These are phyloP conservation scores for Naganishia cerealis DNA, from an alignment of 1,284 basidiomycete species.

Conservation along the genomic window DNA sequence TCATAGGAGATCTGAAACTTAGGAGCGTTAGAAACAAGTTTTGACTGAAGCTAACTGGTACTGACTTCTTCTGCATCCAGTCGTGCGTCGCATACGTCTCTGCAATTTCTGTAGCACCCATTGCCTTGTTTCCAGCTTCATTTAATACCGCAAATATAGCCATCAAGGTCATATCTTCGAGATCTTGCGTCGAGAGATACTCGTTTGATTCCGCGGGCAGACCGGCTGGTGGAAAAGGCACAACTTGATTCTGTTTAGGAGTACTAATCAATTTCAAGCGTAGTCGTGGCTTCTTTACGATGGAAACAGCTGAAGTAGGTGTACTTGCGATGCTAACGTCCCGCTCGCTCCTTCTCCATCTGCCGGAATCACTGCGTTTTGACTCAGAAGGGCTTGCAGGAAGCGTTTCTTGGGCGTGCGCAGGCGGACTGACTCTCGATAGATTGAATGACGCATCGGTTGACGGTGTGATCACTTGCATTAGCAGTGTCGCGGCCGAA, in stretches of 20 bases:
- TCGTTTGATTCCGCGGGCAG: conserved; percentile 18
- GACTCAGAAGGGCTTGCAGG: not conserved
- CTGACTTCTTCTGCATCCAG: conserved; percentile 32
- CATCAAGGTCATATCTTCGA: conserved; percentile 30
- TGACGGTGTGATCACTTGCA: not conserved
- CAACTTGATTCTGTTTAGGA: not conserved
- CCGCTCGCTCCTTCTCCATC: not conserved
- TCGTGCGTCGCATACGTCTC: conserved; percentile 17
- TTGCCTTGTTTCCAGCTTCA: conserved; percentile 26
- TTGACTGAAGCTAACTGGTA: not conserved
- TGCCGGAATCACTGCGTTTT: not conserved
- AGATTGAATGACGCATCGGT: not conserved
- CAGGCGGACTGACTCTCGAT: not conserved
- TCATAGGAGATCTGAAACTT: conserved; percentile 16
- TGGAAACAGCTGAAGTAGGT: not conserved
- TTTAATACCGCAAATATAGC: conserved; percentile 30
- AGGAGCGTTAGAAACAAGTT: not conserved
- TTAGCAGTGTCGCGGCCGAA: not conserved
- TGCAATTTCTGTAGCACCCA: conserved; percentile 29
- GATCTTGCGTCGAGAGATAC: conserved; percentile 11
- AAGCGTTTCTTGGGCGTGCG: not conserved
- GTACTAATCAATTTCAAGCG: not conserved
- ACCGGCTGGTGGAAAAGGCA: conserved; percentile 11
- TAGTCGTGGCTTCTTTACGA: not conserved
- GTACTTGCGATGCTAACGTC: not conserved